Evolutionary conservation across 305 asterid species (phyloP).

Genomic region (Solanum aculeatissimum): DNA sequence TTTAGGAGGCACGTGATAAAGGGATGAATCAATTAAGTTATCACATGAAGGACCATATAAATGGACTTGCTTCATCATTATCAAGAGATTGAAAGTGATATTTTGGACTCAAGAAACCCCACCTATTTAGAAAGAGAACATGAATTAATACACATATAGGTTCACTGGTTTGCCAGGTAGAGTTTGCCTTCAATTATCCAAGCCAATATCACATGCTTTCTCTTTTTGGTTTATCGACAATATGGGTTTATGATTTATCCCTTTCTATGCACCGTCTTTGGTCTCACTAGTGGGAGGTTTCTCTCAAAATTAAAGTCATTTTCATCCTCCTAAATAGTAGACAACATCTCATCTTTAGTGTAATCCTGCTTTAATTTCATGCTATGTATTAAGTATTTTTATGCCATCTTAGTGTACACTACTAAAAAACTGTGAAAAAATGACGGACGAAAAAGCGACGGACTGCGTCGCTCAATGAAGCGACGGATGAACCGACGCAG

Average conservation of each 20-base stretch:
- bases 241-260: neutral
- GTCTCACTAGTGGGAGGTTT: conserved; percentile 7
- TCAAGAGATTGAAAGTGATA: conserved; percentile 6
- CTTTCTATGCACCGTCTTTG: conserved; percentile 7
- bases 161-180: conserved; percentile 13
- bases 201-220: conserved; percentile 17
- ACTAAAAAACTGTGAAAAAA: too few species aligned
- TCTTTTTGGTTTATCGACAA: conserved; percentile 5
- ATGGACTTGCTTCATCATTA: neutral
- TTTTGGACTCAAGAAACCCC: neutral
- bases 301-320: neutral
- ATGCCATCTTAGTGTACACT: neutral
- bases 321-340: neutral
- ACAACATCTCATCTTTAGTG: neutral
- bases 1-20: neutral
- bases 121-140: neutral
- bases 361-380: neutral
- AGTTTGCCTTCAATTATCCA: conserved; percentile 3
- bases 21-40: neutral
- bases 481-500: too few species aligned
- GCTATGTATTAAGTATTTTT: neutral
- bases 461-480: too few species aligned
- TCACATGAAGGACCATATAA: neutral
- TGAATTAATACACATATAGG: neutral
- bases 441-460: too few species aligned